Evolutionary conservation across 306 rosid species (phyloP), one percentile per base, ranked within the genome.

Genomic region (Cucurbita ficifolia): DNA sequence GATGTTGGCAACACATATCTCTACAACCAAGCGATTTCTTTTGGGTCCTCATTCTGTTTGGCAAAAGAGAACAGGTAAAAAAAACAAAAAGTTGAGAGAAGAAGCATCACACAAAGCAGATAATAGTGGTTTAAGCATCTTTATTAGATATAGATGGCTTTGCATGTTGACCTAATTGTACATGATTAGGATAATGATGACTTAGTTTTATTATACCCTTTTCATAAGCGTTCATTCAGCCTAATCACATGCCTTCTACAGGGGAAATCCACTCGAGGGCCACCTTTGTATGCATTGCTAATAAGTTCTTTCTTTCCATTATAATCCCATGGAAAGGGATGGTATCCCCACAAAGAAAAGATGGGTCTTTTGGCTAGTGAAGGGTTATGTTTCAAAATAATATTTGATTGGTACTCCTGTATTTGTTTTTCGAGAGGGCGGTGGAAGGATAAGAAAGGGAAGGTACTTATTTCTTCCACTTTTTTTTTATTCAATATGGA

Each of bases 111-210:
- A 63, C 51, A 63, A 63, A 63, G 50, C 22, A 40, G 16, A 63
- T 63, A 63, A n/a, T 33, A 13, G 64, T 38, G 70, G 50, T 63
- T 63, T 63, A 42, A 40, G 40, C 56, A 68, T 46, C 72, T 16
- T 61, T 61, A 61, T 8, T 16, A 7, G 46, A 61, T 7, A 61
- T 7, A 61, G 70, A 63, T 39, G 33, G 33, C 35, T 38, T 40
- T 63, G 70, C 70, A 40, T 4, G 4, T 58, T 70, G 45, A 49
- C 45, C 74, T 24, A 70, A 70, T 70, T 70, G 54, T 14, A 33
- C 57, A 49, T 49, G 74, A 70, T 46, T 70, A 39, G 45, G 57
- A 70, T 70, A 70, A 70, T 70, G 7, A 29, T 70, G 40, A 67
- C 35, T 40, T 18, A 38, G 29, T 63, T 16, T 63, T 40, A 63